Base-by-base conservation (phyloP, 345 rosid genomes). In the Crucihimalaya himalaica region DNA sequence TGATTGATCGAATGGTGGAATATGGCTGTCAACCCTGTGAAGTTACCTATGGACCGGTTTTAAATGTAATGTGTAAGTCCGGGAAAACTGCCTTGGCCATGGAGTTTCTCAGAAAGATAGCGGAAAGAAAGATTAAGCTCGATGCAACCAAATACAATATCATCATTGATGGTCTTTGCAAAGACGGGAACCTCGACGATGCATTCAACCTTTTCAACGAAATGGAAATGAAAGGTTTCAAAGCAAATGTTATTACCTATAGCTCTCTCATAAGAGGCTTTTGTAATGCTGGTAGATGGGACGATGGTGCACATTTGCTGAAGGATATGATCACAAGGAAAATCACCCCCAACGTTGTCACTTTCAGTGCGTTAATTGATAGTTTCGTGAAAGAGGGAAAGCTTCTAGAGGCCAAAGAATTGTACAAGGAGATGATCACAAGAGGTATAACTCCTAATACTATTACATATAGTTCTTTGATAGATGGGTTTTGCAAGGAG, bases 401-500 rank as follows among this genome's bases (percentile, higher is more conserved):
- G 14, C 28, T 74, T 35, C 25, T n/a, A 16, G 69, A 79, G 31
- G 79, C 79, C 0, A 19, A 31, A 5, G 15, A 45, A 21, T 6
- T 75, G 25, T 13, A 48, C 4, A 14, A 45, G 7, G 43, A 58
- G 59, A 71, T 80, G 74, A 65, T 53, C 2, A 0, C 5, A 56
- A 18, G 50, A 25, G 70, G 73, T 5, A 46, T 55, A 39, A 32
- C 21, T 42, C 75, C 81, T 8, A 3, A 48, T 52, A 45, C 27
- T 3, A 6, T 40, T 23, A 81, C 81, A 6, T 73, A 67, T 28
- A 75, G 2, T 66, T 20, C 78, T 15, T 37, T 84, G 51, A 23
- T 84, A 16, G 42, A 63, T 56, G 78, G 83, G 7, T 76, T 68
- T n/a, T 73, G 81, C 46, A 42, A 42, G 46, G 46, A 42, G 46